Evolutionary conservation across 208 protist genomes (phyloP).

Genomic region (Plasmodiophora brassicae): DNA sequence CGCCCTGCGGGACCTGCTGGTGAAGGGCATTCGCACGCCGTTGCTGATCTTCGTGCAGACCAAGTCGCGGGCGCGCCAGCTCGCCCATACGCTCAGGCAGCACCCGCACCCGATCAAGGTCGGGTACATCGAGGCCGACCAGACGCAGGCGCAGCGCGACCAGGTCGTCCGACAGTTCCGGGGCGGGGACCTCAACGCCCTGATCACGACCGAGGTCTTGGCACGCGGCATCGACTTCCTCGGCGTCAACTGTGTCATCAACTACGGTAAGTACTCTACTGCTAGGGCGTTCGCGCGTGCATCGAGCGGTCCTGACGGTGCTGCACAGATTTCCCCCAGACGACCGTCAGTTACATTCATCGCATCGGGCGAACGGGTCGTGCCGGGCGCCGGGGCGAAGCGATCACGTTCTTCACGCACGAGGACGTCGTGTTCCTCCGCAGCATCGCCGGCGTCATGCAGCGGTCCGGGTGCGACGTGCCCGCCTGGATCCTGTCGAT

Average conservation of each 20-base stretch:
- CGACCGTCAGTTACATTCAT: conserved; percentile 36
- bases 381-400: neutral
- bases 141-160: neutral
- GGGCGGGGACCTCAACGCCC: neutral
- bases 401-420: conserved; percentile 22
- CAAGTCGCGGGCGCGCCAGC: neutral
- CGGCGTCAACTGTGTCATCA: conserved; percentile 27
- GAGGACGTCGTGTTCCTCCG: neutral
- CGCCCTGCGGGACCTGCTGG: neutral
- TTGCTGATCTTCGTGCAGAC: conserved; percentile 19
- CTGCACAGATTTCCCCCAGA: conserved; percentile 32
- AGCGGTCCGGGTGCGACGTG: conserved; percentile 17
- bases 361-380: conserved; percentile 38
- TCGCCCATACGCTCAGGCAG: neutral
- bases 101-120: neutral
- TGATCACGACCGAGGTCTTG: conserved; percentile 29
- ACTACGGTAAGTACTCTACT: neutral
- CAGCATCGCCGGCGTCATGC: conserved; percentile 21
- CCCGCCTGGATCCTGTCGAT: neutral
- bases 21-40: neutral
- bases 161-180: neutral
- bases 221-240: conserved; percentile 4
- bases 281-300: neutral
- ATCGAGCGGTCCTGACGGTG: neutral
- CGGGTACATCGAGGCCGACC: conserved; percentile 2